Percentiles rank a stretch among this genome's conserved stretches.
These are phyloP conservation scores for Rhynchospora pubera DNA, from an alignment of 176 grass and related monocot genomes.

Conservation along the genomic window DNA sequence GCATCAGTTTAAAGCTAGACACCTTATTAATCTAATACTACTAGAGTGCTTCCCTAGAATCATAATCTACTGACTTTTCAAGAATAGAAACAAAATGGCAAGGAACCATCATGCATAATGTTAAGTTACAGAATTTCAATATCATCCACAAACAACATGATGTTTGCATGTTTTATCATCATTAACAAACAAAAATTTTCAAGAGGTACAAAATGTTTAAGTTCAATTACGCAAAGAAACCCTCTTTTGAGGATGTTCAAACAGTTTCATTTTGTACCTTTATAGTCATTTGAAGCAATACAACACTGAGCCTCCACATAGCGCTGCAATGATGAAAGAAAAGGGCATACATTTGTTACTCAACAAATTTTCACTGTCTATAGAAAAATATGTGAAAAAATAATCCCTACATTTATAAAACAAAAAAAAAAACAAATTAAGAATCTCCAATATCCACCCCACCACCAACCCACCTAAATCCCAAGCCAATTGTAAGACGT, in stretches of 20 bases:
- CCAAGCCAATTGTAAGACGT: neutral
- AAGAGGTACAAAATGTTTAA: neutral
- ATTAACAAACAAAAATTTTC: neutral
- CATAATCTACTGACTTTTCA: neutral
- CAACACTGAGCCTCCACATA: conserved; percentile 97
- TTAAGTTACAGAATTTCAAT: neutral
- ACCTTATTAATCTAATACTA: neutral
- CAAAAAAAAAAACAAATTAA: neutral
- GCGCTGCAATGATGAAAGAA: conserved; percentile 44
- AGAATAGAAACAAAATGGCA: neutral
- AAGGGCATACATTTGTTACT: conserved; percentile 4
- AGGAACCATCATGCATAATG: neutral
- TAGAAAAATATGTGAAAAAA: neutral
- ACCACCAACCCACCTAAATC: neutral
- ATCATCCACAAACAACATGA: neutral
- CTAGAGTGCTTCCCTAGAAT: neutral
- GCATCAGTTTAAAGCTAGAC: neutral
- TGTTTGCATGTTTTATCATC: neutral
- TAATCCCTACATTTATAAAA: neutral
- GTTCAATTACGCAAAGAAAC: neutral
- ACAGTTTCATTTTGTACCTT: conserved; percentile 39
- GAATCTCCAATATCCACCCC: neutral
- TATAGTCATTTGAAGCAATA: conserved; percentile 95
- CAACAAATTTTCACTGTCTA: neutral
- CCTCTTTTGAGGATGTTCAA: neutral